Conservation (phyloP, 768 basidiomycete species). For the Boletus vinaceobasis region DNA sequence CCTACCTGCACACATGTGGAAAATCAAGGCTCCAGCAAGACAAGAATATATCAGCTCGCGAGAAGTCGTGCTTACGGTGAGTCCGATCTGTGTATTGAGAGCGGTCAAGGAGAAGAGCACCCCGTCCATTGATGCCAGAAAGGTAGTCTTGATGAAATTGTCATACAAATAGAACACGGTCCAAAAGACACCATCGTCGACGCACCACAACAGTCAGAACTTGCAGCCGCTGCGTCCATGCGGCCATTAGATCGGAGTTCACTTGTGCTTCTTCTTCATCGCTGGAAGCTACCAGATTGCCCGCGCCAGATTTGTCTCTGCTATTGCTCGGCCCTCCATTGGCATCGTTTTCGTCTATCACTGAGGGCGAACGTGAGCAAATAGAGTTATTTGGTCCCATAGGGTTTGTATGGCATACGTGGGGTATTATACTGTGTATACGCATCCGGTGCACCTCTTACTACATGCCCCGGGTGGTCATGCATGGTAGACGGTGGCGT, state of each 20-base stretch:
- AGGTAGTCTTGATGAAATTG: slow-evolving; percentile 24
- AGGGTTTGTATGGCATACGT: slow-evolving; percentile 13
- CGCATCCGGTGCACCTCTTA: not conserved
- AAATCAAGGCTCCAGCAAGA: slow-evolving; percentile 30
- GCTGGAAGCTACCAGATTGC: not conserved
- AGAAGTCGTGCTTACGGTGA: not conserved
- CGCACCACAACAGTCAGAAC: slow-evolving; percentile 28
- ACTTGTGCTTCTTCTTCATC: slow-evolving; percentile 9
- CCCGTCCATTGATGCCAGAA: slow-evolving; percentile 28
- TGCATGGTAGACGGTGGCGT: not conserved
- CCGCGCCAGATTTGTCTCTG: slow-evolving; percentile 2
- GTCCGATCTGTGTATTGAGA: slow-evolving; percentile 19
- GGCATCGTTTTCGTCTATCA: not conserved
- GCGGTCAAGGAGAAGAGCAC: slow-evolving; percentile 25
- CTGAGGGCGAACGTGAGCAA: slow-evolving; percentile 3
- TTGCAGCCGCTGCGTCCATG: slow-evolving; percentile 29
- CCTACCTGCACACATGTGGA: slow-evolving; percentile 30
- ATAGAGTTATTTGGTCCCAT: not conserved
- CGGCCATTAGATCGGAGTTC: slow-evolving; percentile 18
- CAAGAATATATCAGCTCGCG: slow-evolving; percentile 28
- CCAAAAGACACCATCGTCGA: not conserved
- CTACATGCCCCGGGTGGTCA: not conserved
- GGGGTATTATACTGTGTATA: slow-evolving; percentile 4
- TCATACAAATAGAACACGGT: not conserved
- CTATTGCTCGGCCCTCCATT: slow-evolving; percentile 1